These are phyloP conservation scores for Bertia moriformis DNA, from an alignment of 2,329 filamentous ascomycete species.

Conservation along the genomic window DNA sequence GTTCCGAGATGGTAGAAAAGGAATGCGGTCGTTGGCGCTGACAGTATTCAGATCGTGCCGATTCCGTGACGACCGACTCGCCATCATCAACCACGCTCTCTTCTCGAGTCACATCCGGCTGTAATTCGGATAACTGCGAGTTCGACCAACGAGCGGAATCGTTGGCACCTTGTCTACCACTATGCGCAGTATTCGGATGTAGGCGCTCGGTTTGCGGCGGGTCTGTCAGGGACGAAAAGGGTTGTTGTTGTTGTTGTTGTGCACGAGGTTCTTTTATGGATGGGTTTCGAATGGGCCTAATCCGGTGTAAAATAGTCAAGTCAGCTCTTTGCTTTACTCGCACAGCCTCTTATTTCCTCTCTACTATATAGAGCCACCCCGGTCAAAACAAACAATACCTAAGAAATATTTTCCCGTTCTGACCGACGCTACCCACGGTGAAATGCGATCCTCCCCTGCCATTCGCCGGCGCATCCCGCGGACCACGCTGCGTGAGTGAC, in stretches of 20 bases:
- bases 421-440: background rate
- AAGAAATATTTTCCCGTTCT: constrained; percentile 1
- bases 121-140: background rate
- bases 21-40: background rate
- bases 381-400: background rate
- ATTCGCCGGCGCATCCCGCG: background rate
- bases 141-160: background rate
- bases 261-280: background rate
- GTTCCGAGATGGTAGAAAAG: background rate
- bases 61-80: background rate
- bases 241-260: no score
- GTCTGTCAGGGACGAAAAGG: background rate
- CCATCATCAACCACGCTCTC: background rate
- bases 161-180: background rate
- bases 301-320: no score
- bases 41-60: background rate
- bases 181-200: background rate
- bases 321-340: background rate
- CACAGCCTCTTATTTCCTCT: no score
- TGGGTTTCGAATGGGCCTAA: background rate
- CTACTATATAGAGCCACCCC: no score
- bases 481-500: background rate
- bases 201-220: background rate
- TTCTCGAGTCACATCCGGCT: background rate
- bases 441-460: background rate